Evolutionary conservation across 1,284 basidiomycete species (phyloP), one percentile per base, ranked within the genome.

Genomic region (Trichosporon sp.): DNA sequence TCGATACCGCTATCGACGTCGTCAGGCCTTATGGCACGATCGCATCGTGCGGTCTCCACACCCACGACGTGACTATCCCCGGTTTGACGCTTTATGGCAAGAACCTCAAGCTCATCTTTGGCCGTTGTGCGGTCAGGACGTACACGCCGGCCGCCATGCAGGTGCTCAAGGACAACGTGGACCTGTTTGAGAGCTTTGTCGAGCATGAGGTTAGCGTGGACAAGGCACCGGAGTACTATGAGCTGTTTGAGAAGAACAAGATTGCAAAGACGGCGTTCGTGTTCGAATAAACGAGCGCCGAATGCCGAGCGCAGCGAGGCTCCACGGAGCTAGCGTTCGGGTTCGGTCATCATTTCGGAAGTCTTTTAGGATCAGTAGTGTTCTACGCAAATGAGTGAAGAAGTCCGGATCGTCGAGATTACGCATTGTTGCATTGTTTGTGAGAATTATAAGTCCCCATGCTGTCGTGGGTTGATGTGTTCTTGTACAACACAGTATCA

Each of bases 101-200:
- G 81, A 94, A 92, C 63, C 62, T 75, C 10, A 69, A 71, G 27
- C 56, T 78, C 29, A 73, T 76, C 65, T 78, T 77, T 58, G 93
- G 93, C 14, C 85, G 92, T n/a, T 95, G 92, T 74, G 91, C 91
- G 10, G 92, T 91, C 6, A 84, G 87, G 10, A 86, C 88, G 0
- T 87, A 91, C 83, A 88, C 91, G 67, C 87, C 87, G 3, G 79
- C 85, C 64, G 90, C 90, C 0, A 83, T 90, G 40, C 86, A 88
- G 71, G 77, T 93, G 19, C 79, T 94, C 78, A 63, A 68, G 54
- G 65, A 71, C 62, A 76, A 76, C 67, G 69, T 71, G 59, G 71
- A 76, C 34, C 64, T 80, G 37, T 78, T 80, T 62, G 64, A 66
- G 5, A 67, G 65, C 33, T 80, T 81, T 61, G 74, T 81, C 62